Base-by-base conservation (phyloP, 352 stramenopile species). In the Phytophthora idaei region DNA sequence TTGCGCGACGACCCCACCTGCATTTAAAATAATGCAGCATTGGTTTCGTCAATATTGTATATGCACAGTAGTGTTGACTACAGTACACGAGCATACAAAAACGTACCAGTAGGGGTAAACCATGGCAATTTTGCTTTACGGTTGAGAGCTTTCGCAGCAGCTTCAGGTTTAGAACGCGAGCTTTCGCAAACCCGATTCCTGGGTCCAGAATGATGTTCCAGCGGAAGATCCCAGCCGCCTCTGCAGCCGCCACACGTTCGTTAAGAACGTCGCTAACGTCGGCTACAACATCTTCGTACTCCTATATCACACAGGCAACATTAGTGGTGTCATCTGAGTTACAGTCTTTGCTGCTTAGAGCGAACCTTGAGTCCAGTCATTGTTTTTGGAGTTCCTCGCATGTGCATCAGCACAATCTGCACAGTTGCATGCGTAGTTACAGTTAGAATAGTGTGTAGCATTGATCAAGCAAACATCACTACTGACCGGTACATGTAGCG, bases 161-260 rank as follows among this genome's bases (percentile, higher is more conserved):
- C 31, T 78, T 73, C 3, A 99, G 63, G 73, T 99, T 99, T 1
- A 96, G 78, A 34, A 94, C 78, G 0, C 87, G 62, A 64, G 89
- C 90, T 71, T 99, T 99, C 14, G 98, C 97, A 80, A 99, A 99
- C 4, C 98, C 98, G 55, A 99, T 98, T 8, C 98, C 98, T 25
- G 97, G 97, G 77, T 99, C 97, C 21, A 99, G 64, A 21, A 99
- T 76, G 50, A 99, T 90, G 59, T 98, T 92, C 97, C 97, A 99
- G 37, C 86, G 80, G 45, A 83, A 94, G 39, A 99, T 90, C 2
- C 95, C 96, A 5, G 82, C 81, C 5, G 60, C 66, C 59, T 97
- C 82, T n/a, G 95, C 96, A 4, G 77, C 84, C 5, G 63, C 59
- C 12, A 92, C 87, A 45, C 81, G 82, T 65, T 91, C 68, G 21